Percentiles rank a stretch among this genome's conserved stretches.
These are phyloP conservation scores for Podaxis rugospora DNA, from an alignment of 768 basidiomycete genomes.

Conservation along the genomic window DNA sequence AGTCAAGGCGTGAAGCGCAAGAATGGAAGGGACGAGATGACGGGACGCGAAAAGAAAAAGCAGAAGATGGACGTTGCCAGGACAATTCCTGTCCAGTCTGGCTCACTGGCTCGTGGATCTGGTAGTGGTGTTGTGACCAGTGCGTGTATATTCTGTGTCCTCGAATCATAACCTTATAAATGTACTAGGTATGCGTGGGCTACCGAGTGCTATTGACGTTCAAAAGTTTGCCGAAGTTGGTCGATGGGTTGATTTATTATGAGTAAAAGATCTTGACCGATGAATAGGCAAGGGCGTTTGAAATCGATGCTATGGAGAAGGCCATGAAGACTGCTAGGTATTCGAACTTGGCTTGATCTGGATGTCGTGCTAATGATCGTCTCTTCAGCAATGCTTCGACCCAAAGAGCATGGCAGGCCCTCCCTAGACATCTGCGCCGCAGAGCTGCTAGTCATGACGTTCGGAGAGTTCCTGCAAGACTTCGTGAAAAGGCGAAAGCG, in stretches of 20 bases:
- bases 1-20: slow-evolving; percentile 35
- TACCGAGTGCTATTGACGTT: slow-evolving; percentile 78
- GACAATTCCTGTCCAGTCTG: slow-evolving; percentile 59
- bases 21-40: slow-evolving; percentile 26
- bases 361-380: neutral
- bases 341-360: slow-evolving; percentile 6
- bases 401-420: slow-evolving; percentile 85
- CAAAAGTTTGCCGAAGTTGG: slow-evolving; percentile 84
- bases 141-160: slow-evolving; percentile 9
- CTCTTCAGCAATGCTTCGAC: slow-evolving; percentile 58
- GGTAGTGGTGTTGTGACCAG: slow-evolving; percentile 37
- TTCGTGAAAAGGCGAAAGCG: slow-evolving; percentile 75
- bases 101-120: slow-evolving; percentile 19
- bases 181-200: slow-evolving; percentile 44
- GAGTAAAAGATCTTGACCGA: neutral
- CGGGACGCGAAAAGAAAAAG: slow-evolving; percentile 63
- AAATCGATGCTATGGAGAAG: slow-evolving; percentile 86
- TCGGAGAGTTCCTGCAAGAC: slow-evolving; percentile 79
- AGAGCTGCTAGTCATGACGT: slow-evolving; percentile 95
- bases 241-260: slow-evolving; percentile 7
- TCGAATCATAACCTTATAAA: neutral
- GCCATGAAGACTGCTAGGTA: slow-evolving; percentile 82
- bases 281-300: slow-evolving; percentile 74
- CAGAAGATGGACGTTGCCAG: slow-evolving; percentile 59
- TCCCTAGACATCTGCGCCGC: slow-evolving; percentile 87